Conservation (phyloP, 805 yeast genomes). For the Cyberlindnera bimundalis region DNA sequence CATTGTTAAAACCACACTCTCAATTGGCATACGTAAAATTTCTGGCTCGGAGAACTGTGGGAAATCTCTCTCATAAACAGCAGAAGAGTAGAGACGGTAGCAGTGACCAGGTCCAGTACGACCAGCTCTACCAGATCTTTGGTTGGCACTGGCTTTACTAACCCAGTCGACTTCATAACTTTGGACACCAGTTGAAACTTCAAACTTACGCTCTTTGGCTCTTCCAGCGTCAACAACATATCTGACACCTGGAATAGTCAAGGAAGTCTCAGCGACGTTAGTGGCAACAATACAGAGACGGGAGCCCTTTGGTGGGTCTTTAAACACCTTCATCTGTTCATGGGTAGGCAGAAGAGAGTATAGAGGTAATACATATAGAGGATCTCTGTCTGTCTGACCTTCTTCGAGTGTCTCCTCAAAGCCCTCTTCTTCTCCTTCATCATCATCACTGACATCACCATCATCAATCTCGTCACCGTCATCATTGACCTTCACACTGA, state of each 20-base stretch:
- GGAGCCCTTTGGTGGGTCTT: slow-evolving; percentile 78
- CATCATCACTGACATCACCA: slow-evolving; percentile 35
- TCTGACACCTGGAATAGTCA: slow-evolving; percentile 92
- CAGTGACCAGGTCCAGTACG: slow-evolving; percentile 99
- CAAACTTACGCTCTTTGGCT: slow-evolving; percentile 80
- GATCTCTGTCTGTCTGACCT: slow-evolving; percentile 69
- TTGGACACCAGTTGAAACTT: slow-evolving; percentile 85
- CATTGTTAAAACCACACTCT: slow-evolving; percentile 93
- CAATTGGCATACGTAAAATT: slow-evolving; percentile 91
- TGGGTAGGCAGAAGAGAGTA: slow-evolving; percentile 91
- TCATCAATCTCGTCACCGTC: slow-evolving; percentile 33
- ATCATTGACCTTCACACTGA: slow-evolving; percentile 45
- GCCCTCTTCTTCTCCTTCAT: slow-evolving; percentile 51
- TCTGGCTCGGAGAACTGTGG: slow-evolving; percentile 84
- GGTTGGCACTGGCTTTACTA: slow-evolving; percentile 93
- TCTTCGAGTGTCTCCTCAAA: slow-evolving; percentile 68
- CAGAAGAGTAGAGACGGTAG: slow-evolving; percentile 88
- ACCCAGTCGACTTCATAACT: slow-evolving; percentile 90
- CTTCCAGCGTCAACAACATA: slow-evolving; percentile 96
- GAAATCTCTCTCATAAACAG: slow-evolving; percentile 85
- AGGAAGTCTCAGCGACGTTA: slow-evolving; percentile 95
- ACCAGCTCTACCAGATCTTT: slow-evolving; percentile 96
- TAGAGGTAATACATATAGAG: slow-evolving; percentile 85
- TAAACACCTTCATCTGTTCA: slow-evolving; percentile 91
- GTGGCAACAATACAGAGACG: slow-evolving; percentile 93